Conservation (phyloP, 768 basidiomycete genomes). For the Boletus rubescentipes region DNA sequence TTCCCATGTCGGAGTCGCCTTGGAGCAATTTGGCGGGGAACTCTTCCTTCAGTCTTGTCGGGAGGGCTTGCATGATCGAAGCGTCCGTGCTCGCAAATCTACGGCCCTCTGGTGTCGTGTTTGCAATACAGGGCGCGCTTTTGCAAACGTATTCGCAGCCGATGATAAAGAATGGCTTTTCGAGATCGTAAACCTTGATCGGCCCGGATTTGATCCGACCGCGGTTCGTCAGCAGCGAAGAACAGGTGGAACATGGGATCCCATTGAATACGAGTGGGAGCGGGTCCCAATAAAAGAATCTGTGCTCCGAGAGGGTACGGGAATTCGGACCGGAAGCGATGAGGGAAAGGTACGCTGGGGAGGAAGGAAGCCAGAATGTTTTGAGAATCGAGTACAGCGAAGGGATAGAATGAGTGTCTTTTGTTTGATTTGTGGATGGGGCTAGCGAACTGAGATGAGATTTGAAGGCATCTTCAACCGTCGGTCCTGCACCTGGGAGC, state of each 20-base stretch:
- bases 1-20: conserved; percentile 56
- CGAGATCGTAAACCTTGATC: conserved; percentile 76
- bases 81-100: conserved; percentile 72
- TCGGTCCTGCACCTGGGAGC: conserved; percentile 56
- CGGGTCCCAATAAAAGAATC: conserved; percentile 87
- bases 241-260: conserved; percentile 69
- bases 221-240: conserved; percentile 56
- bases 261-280: conserved; percentile 82
- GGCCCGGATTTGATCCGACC: conserved; percentile 76
- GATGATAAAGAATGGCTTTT: conserved; percentile 79
- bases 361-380: conserved; percentile 82
- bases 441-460: conserved; percentile 69
- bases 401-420: conserved; percentile 54
- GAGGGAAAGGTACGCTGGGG: conserved; percentile 72
- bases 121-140: conserved; percentile 45
- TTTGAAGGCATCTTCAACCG: conserved; percentile 76
- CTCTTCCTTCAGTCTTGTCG: conserved; percentile 66
- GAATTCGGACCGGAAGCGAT: conserved; percentile 69
- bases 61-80: conserved; percentile 68
- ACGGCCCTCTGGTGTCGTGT: conserved; percentile 51
- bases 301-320: conserved; percentile 69
- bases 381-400: conserved; percentile 74
- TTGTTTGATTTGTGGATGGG: conserved; percentile 44
- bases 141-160: conserved; percentile 80
- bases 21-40: conserved; percentile 66